A percentile compares a stretch with the other conserved stretches of the same genome.
phyloP scores from a whole-genome alignment of 345 rosid species.

The Geranium rotundifolium region DNA sequence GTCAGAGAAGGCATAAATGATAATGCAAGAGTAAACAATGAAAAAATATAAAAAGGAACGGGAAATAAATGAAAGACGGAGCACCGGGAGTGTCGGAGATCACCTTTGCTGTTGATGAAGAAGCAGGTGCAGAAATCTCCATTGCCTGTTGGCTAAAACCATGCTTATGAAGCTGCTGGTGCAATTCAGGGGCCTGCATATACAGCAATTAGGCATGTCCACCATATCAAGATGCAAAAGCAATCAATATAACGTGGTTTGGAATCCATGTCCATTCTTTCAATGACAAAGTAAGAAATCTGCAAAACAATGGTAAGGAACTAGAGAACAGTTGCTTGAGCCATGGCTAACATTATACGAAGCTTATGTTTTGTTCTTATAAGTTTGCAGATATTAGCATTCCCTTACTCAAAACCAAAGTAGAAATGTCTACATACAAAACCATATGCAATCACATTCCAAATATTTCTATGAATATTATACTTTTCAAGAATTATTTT shows the following conservation, averaged over 20 bases:
- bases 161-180: constrained; percentile 49
- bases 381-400: no score
- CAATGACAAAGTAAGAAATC: not conserved
- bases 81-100: not conserved
- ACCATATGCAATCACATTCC: not conserved
- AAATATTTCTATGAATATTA: no score
- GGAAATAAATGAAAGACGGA: not conserved
- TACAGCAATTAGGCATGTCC: not conserved
- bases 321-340: no score
- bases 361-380: no score
- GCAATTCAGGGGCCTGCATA: constrained; percentile 67
- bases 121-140: constrained; percentile 27
- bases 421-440: not conserved
- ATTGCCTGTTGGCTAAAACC: constrained; percentile 34
- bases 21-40: not conserved
- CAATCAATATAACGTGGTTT: not conserved
- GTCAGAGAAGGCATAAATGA: not conserved
- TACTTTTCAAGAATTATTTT: not conserved
- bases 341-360: no score
- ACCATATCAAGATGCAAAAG: not conserved
- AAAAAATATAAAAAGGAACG: not conserved
- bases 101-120: constrained; percentile 36
- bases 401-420: no score
- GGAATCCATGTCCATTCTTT: not conserved
- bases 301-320: not conserved